Conservation (phyloP, 192 early-diverging fungal species). For the Coemansia sp. region DNA sequence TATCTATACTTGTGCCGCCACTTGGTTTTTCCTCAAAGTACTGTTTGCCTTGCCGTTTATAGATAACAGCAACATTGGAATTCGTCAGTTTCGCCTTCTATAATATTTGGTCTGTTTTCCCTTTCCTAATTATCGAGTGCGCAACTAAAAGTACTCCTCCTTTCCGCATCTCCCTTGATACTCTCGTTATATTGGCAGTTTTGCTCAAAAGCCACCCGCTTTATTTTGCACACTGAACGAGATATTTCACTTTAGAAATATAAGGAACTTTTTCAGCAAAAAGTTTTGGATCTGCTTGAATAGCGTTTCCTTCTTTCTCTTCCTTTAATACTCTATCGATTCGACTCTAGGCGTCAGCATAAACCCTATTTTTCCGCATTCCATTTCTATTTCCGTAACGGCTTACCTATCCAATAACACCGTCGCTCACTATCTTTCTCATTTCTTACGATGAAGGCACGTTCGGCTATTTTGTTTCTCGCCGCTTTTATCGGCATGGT, state of each 20-base stretch:
- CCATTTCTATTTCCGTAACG: too few species aligned
- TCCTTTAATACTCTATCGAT: conserved; percentile 3
- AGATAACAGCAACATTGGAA: too few species aligned
- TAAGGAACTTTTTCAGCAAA: neutral
- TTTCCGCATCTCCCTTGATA: too few species aligned
- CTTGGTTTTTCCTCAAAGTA: neutral
- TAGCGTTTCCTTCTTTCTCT: neutral
- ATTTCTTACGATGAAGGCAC: conserved; percentile 30
- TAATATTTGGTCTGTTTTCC: too few species aligned
- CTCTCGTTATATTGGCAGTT: too few species aligned
- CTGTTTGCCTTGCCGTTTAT: too few species aligned
- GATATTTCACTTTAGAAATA: neutral
- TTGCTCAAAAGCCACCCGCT: too few species aligned
- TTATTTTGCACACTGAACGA: too few species aligned
- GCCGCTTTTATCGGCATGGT: conserved; percentile 23
- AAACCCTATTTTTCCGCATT: neutral
- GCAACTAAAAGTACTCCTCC: too few species aligned
- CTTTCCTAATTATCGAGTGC: too few species aligned
- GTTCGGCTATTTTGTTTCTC: conserved; percentile 22
- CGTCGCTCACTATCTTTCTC: neutral
- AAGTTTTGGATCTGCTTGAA: neutral
- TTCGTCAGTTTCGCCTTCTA: too few species aligned
- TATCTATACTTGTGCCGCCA: neutral
- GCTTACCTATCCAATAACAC: neutral
- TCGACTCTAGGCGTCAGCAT: neutral